These are phyloP conservation scores for Alternaria angustiovoidea DNA, from an alignment of 2,329 filamentous ascomycete species.

Conservation along the genomic window DNA sequence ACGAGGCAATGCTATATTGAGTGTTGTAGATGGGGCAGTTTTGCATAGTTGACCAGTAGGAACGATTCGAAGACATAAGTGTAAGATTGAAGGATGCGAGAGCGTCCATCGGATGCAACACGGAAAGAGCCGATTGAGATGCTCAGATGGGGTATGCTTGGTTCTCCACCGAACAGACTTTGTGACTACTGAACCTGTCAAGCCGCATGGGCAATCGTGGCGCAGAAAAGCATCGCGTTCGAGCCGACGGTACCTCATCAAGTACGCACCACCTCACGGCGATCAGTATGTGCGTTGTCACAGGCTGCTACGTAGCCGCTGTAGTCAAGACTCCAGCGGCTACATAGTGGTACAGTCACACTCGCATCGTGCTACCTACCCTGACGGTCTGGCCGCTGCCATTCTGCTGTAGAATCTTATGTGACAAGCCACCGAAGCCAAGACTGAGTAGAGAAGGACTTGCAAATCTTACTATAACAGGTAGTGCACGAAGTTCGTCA, in stretches of 20 bases:
- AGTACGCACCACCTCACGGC: background rate
- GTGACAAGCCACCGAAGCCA: background rate
- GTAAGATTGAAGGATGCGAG: constrained; percentile 12
- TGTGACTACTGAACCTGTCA: background rate
- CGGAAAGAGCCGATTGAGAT: constrained; percentile 1
- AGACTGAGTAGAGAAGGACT: background rate
- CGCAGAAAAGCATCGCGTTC: constrained; percentile 1
- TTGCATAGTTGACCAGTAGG: background rate
- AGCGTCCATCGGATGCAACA: background rate
- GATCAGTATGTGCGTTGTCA: background rate
- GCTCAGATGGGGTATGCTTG: background rate
- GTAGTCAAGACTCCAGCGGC: background rate
- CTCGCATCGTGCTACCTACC: background rate
- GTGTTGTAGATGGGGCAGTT: background rate
- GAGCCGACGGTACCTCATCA: background rate
- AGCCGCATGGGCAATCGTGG: background rate
- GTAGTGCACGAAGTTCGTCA: constrained; percentile 5
- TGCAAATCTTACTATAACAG: constrained; percentile 1
- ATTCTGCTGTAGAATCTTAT: background rate
- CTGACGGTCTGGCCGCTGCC: background rate
- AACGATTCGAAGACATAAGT: constrained; percentile 7
- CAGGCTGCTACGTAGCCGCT: background rate
- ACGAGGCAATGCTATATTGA: background rate
- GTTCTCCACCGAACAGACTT: background rate
- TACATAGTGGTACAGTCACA: background rate